Base-by-base conservation (phyloP, 2,329 filamentous ascomycete species). In the Catunica adiposa region DNA sequence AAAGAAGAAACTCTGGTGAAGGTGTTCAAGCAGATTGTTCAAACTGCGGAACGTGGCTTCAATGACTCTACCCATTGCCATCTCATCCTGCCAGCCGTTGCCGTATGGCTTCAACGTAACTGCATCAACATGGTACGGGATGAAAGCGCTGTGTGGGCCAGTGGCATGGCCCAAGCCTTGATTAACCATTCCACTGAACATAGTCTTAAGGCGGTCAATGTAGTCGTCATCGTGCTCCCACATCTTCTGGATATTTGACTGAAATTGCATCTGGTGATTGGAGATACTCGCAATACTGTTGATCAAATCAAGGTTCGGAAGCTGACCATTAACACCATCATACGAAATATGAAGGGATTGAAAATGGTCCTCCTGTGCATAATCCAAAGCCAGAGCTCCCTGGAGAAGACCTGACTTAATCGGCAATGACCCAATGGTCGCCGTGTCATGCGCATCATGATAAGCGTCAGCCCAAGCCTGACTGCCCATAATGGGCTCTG, bases 1-100 rank as follows among this genome's bases (percentile, higher is more conserved):
- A 71, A 98, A 97, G 77, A 98, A 98, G 74, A 98, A 98, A 67
- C 89, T 96, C 70, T 98, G 92, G 66, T 98, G 92, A 59, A 98
- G 75, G 66, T 98, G 89, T 70, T 98, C 92, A 31, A 98, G 77
- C 58, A 98, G 71, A 65, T 98, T 98, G 71, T 98, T 98, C 68
- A 98, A 72, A 66, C 88, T 95, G 63, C 92, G 78, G 67, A 94
- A 94, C 2, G 92, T 78, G 63, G 89, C 89, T 70, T 98, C 92
- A 3, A 97, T 76, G 0, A 89, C 83, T 55, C 89, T 78, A 4
- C 92, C 92, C 65, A 98, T 80, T 8, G 85, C 86, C 87, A 97
- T 97, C 69, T 97, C 92, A 66, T 98, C 92, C 64, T 97, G 88
- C 88, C 89, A 95, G 31, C 92, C 92, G 1, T 89, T 89, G 1